Evolutionary conservation across 345 rosid genomes (phyloP).

Genomic region (Nasturtium officinale): DNA sequence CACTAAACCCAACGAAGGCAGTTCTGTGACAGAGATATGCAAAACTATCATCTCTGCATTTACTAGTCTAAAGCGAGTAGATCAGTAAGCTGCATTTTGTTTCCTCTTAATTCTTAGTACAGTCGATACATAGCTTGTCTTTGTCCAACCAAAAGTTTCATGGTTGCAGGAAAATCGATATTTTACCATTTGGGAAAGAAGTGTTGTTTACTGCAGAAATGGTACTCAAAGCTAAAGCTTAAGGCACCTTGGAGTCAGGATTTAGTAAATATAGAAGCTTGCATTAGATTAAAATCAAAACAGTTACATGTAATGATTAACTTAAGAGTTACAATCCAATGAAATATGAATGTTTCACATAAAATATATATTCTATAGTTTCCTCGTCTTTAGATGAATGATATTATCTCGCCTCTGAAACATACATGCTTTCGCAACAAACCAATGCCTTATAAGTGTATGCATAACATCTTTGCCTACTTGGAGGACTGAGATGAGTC

Average conservation of each 20-base stretch:
- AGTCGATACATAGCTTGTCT: neutral
- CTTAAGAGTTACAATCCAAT: conserved; percentile 4
- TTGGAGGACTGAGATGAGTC: conserved; percentile 69
- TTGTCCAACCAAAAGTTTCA: conserved; percentile 5
- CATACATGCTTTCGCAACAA: neutral
- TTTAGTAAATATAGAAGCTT: conserved; percentile 14
- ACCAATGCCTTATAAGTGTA: neutral
- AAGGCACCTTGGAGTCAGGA: conserved; percentile 36
- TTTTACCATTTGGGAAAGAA: conserved; percentile 68
- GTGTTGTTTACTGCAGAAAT: conserved; percentile 74
- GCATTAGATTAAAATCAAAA: neutral
- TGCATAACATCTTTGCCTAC: conserved; percentile 46
- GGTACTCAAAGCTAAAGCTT: conserved; percentile 42
- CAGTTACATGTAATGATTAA: conserved; percentile 1
- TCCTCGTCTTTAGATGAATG: neutral
- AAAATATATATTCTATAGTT: too few species aligned
- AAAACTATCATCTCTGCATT: conserved; percentile 60
- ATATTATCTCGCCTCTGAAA: conserved; percentile 44
- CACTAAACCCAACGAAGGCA: conserved; percentile 39
- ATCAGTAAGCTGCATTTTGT: conserved; percentile 53
- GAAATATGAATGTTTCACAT: conserved; percentile 28
- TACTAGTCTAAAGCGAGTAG: conserved; percentile 47
- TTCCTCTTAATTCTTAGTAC: neutral
- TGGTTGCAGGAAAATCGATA: conserved; percentile 65
- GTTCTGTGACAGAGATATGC: conserved; percentile 61